Evolutionary conservation across 371 early-diverging fungal genomes (phyloP).

Genomic region (Circinella umbellata): DNA sequence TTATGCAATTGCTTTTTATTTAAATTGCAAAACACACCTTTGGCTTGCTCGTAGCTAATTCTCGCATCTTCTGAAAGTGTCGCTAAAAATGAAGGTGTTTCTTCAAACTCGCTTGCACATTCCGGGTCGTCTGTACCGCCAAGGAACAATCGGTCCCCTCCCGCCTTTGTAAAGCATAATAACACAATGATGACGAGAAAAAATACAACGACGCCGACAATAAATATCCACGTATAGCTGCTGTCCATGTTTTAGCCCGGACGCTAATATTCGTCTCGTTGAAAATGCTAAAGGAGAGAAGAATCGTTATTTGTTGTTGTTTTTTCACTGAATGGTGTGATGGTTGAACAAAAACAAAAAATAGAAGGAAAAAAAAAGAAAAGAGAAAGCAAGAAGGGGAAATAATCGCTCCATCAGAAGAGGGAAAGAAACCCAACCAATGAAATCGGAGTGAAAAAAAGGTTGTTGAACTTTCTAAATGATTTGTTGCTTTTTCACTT

Average conservation of each 20-base stretch:
- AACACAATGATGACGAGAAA: conserved; percentile 43
- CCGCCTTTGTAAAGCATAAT: conserved; percentile 51
- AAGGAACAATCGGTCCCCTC: conserved; percentile 41
- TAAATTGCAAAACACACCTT: conserved; percentile 27
- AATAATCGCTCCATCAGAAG: background rate
- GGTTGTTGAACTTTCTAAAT: no score
- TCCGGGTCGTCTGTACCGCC: conserved; percentile 40
- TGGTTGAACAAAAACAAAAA: background rate
- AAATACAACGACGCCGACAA: conserved; percentile 54
- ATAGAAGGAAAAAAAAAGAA: background rate
- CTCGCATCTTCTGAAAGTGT: conserved; percentile 50
- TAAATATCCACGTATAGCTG: conserved; percentile 39
- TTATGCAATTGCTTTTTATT: no score
- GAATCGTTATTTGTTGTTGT: background rate
- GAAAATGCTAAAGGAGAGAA: conserved; percentile 3
- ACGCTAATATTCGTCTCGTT: conserved; percentile 2
- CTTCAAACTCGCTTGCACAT: conserved; percentile 33
- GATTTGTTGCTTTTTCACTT: no score
- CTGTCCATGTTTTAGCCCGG: conserved; percentile 13
- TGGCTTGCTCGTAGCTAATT: conserved; percentile 55
- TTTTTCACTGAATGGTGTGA: background rate
- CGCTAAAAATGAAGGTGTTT: conserved; percentile 45
- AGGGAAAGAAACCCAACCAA: background rate
- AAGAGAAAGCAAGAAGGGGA: background rate
- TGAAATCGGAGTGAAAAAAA: background rate